phyloP scores from a whole-genome alignment of 371 early-diverging fungal genomes.

The Mucor plumbeus region DNA sequence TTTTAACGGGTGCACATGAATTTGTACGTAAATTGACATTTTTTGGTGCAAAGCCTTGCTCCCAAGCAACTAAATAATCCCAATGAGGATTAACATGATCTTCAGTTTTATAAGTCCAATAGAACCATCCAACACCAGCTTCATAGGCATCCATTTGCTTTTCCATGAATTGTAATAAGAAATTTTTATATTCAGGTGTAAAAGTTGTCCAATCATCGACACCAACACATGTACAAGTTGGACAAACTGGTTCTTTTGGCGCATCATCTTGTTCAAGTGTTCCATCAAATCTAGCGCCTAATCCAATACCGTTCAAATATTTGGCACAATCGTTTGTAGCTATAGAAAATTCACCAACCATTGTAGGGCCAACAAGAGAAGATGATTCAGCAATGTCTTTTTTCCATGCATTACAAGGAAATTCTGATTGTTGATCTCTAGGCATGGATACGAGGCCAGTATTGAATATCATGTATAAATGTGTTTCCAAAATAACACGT shows the following conservation, averaged over 20 bases:
- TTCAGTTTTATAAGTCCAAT: slow-evolving; percentile 85
- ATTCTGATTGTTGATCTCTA: slow-evolving; percentile 40
- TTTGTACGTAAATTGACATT: slow-evolving; percentile 39
- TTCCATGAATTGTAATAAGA: slow-evolving; percentile 42
- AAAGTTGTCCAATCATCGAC: slow-evolving; percentile 46
- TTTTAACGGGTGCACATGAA: slow-evolving; percentile 6
- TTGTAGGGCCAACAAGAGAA: slow-evolving; percentile 53
- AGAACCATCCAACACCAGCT: slow-evolving; percentile 70
- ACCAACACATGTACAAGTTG: slow-evolving; percentile 56
- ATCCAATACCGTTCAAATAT: slow-evolving; percentile 72
- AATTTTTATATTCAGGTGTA: slow-evolving; percentile 42
- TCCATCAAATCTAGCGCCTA: slow-evolving; percentile 73
- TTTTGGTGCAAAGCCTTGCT: slow-evolving; percentile 53
- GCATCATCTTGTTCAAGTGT: slow-evolving; percentile 30
- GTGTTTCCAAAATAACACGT: slow-evolving; percentile 51
- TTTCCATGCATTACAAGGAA: slow-evolving; percentile 54
- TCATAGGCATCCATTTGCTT: slow-evolving; percentile 58
- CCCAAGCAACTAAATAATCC: slow-evolving; percentile 68
- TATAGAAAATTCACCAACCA: slow-evolving; percentile 76
- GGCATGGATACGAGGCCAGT: slow-evolving; percentile 54
- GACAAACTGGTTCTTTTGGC: slow-evolving; percentile 30
- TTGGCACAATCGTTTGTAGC: slow-evolving; percentile 80
- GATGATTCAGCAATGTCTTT: slow-evolving; percentile 35
- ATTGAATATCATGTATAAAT: slow-evolving; percentile 52
- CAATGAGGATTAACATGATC: slow-evolving; percentile 67